Evolutionary conservation across 1,139 yeast genomes (phyloP), one percentile per base, ranked within the genome.

Genomic region (Williopsis jadinii): DNA sequence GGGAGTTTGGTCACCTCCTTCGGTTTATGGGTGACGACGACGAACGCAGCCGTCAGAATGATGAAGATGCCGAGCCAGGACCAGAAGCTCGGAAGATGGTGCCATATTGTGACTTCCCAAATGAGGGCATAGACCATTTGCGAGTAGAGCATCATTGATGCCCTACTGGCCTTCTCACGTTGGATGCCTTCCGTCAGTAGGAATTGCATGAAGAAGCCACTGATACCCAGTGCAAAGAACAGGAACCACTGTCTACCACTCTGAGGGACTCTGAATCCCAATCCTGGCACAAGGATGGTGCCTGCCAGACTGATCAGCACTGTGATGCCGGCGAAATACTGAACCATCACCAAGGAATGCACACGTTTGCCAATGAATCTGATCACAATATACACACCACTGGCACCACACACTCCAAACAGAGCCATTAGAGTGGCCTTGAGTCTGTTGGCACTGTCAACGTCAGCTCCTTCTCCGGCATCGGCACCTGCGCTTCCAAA

Each of bases 171-270:
- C 42, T 73, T 73, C 47, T 85, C 95, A 44, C 87, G 67, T 59
- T 86, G 95, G 40, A 88, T 73, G 1, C 95, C 97, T 3, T 87
- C 80, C 0, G 97, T 85, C 42, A 85, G 63, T 28, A 82, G 66
- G 52, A 80, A 79, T 59, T 88, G 96, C 79, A 83, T 84, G 42
- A 80, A 62, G 59, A 88, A 88, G 0, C 97, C 97, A 36, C 84
- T 72, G 11, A 82, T 50, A 2, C 96, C 95, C 48, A 86, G 71
- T 28, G 73, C 59, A 2, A 65, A 43, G 48, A 88, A 73, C 29
- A 84, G 62, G 8, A 64, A 51, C 94, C 95, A 84, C 56, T 86
- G 92, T 50, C 67, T 66, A 2, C 53, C 34, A 26, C 75, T 72
- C 26, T 68, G 70, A 1, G 95, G 95, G 1, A 77, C 50, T 38